Conservation (phyloP, 179 eudicot species). For the Beta macrorhiza region DNA sequence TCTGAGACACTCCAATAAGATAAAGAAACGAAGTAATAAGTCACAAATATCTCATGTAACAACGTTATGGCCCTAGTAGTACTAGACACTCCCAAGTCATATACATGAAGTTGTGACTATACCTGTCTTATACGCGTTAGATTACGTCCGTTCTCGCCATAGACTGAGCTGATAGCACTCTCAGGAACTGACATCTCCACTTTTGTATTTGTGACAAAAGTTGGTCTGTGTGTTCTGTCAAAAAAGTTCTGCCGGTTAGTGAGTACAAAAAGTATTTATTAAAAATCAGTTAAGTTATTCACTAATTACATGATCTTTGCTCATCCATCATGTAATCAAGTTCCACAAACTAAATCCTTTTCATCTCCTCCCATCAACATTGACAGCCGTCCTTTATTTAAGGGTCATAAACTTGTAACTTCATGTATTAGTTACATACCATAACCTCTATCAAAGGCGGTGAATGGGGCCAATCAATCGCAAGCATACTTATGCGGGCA, state of each 20-base stretch:
- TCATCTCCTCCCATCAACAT: neutral
- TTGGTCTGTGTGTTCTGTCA: constrained; percentile 55
- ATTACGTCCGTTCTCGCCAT: constrained; percentile 74
- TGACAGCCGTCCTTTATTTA: neutral
- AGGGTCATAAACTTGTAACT: neutral
- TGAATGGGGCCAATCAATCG: no score
- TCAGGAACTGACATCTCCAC: constrained; percentile 75
- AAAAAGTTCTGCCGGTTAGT: neutral
- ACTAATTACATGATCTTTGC: neutral
- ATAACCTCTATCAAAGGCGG: neutral
- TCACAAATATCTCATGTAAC: neutral
- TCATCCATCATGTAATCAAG: neutral
- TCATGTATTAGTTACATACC: neutral
- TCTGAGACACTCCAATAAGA: constrained; percentile 34
- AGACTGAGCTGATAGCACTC: constrained; percentile 48
- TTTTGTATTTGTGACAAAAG: constrained; percentile 65
- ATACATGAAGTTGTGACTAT: neutral
- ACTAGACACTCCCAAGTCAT: no score
- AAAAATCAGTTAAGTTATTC: neutral
- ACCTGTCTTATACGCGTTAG: constrained; percentile 78
- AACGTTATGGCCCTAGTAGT: no score
- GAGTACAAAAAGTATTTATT: neutral
- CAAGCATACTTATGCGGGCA: no score
- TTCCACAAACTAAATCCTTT: neutral
- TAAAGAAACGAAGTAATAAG: neutral